phyloP scores from a whole-genome alignment of 768 basidiomycete genomes.

The Boletus patriciae region DNA sequence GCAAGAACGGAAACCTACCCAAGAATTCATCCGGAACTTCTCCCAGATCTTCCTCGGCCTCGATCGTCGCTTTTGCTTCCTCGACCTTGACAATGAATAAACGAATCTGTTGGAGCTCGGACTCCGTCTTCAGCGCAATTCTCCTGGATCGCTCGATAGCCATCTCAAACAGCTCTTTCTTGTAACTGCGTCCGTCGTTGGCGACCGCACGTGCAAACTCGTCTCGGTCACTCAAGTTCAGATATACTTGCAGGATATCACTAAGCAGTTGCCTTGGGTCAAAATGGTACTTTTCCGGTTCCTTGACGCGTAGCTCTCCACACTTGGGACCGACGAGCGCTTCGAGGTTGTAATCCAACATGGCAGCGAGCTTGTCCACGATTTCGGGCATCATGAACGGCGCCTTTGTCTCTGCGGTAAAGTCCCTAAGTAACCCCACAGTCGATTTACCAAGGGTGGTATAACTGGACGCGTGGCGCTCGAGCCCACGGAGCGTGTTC shows the following conservation, averaged over 20 bases:
- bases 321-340: conserved; percentile 87
- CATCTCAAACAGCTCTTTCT: conserved; percentile 75
- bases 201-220: conserved; percentile 87
- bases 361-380: conserved; percentile 90
- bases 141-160: conserved; percentile 67
- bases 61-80: conserved; percentile 71
- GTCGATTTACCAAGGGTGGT: conserved; percentile 85
- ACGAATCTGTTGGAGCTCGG: conserved; percentile 70
- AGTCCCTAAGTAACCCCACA: conserved; percentile 86
- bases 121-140: conserved; percentile 67
- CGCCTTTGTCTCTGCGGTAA: conserved; percentile 86
- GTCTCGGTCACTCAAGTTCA: conserved; percentile 79
- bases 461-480: conserved; percentile 83
- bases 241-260: conserved; percentile 86
- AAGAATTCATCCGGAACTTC: conserved; percentile 95
- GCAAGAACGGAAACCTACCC: conserved; percentile 49
- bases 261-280: conserved; percentile 77
- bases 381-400: conserved; percentile 98
- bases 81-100: conserved; percentile 82
- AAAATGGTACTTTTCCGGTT: conserved; percentile 88
- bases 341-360: conserved; percentile 93
- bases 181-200: conserved; percentile 91
- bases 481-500: conserved; percentile 70
- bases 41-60: conserved; percentile 88
- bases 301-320: conserved; percentile 79